Base-by-base conservation (phyloP, 495 filamentous ascomycete species). In the Lasiosphaeriaceae sp. region DNA sequence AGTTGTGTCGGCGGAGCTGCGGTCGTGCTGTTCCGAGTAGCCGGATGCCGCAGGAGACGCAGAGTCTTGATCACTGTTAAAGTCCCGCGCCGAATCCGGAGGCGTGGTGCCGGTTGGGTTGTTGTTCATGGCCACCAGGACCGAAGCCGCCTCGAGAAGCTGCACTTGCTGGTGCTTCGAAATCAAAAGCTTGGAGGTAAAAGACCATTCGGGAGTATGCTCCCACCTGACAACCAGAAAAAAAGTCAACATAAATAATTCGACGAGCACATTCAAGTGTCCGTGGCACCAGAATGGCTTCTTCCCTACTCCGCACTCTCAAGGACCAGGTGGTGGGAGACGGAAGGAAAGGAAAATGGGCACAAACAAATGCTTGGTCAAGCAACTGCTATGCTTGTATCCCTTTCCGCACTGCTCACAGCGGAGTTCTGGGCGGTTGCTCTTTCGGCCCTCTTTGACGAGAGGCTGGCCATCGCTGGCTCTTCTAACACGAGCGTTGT, bases 351-450 rank as follows among this genome's bases (percentile, higher is more conserved):
- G 66, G 74, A 77, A 73, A 78, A 73, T 76, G 83, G 80, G 82
- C 85, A 97, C 94, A 86, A 87, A 98, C 94, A 97, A 90, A 87
- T 98, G 94, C 85, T 98, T 98, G 72, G 90, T 94, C 80, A 98
- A 86, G 87, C 94, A 98, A 81, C 95, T 97, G 86, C 93, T 93
- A 84, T 98, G 94, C 87, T 98, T 98, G 86, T 98, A 98, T 77
- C 90, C 92, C 82, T 98, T 98, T 74, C 94, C 94, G 81, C 94
- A 98, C 75, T 90, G 94, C 68, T 97, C 92, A 78, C 94, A 98
- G 75, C 90, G 89, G 67, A 98, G 82, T 70, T 97, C 93, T 63
- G 85, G 83, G 64, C 85, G 82, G 68, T 78, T 88, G 71, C 77
- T 77, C 71, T 85, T 87, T 71, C 86, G 91, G 64, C 83, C 84